Percentiles rank a stretch among this genome's conserved stretches.
phyloP scores from a whole-genome alignment of 495 filamentous ascomycete species.

The Tuber aestivum region DNA sequence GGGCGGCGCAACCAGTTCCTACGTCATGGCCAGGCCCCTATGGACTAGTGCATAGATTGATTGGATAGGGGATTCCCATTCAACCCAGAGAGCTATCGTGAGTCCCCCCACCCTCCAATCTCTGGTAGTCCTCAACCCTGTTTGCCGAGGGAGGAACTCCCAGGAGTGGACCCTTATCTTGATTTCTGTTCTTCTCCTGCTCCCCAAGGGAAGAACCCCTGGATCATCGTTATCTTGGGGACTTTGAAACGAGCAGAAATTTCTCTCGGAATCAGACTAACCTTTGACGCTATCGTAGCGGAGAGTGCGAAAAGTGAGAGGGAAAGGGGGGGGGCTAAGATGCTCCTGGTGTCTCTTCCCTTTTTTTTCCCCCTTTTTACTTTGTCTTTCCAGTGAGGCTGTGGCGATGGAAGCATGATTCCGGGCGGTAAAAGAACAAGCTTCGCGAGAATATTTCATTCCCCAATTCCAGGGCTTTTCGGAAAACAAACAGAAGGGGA shows the following conservation, averaged over 20 bases:
- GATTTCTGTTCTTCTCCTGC: background rate
- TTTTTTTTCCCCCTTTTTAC: background rate
- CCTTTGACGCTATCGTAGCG: background rate
- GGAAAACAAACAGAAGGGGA: background rate
- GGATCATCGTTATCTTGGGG: background rate
- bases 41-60: background rate
- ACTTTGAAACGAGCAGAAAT: background rate
- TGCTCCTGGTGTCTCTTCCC: background rate
- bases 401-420: background rate
- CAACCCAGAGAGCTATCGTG: background rate
- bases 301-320: background rate
- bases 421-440: background rate
- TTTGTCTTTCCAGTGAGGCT: background rate
- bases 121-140: background rate
- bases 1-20: background rate
- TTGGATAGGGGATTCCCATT: background rate
- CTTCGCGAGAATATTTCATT: background rate
- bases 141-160: background rate
- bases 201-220: background rate
- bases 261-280: background rate
- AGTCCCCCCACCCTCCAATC: background rate
- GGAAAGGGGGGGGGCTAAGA: background rate
- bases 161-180: background rate
- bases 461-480: background rate
- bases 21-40: background rate